A percentile compares a stretch with the other conserved stretches of the same genome.
phyloP scores from a whole-genome alignment of 2,329 filamentous ascomycete species.

The Xylariaceae sp. region DNA sequence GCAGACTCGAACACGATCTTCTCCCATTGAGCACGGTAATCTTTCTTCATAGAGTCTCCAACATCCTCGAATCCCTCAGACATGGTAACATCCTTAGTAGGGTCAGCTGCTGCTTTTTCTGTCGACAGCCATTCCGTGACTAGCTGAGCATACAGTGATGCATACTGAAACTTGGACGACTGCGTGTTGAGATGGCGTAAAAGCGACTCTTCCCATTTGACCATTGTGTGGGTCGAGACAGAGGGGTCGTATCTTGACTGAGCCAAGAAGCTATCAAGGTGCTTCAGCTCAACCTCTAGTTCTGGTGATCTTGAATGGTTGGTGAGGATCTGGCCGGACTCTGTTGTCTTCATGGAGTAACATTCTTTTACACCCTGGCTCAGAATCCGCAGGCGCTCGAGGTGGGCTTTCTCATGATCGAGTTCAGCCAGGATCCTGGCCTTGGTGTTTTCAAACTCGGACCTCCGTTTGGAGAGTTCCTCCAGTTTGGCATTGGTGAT shows the following conservation, averaged over 20 bases:
- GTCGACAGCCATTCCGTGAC: conserved; percentile 45
- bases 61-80: conserved; percentile 39
- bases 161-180: conserved; percentile 41
- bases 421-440: conserved; percentile 28
- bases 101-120: conserved; percentile 20
- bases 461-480: conserved; percentile 39
- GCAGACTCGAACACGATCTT: conserved; percentile 39
- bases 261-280: conserved; percentile 37
- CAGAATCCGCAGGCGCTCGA: conserved; percentile 31
- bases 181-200: conserved; percentile 37
- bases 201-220: conserved; percentile 34
- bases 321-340: conserved; percentile 22
- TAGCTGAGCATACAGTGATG: conserved; percentile 42
- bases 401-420: conserved; percentile 21
- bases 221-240: conserved; percentile 32
- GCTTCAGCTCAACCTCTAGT: conserved; percentile 34
- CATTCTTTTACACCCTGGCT: conserved; percentile 35
- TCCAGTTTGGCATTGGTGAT: conserved; percentile 43
- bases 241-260: conserved; percentile 41
- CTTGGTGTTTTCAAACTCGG: conserved; percentile 35
- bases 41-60: conserved; percentile 37
- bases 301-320: conserved; percentile 22
- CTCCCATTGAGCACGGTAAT: conserved; percentile 42
- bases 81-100: conserved; percentile 21
- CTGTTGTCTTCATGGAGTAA: conserved; percentile 31